phyloP scores from a whole-genome alignment of 2,329 filamentous ascomycete genomes.

The Nemania abortiva region DNA sequence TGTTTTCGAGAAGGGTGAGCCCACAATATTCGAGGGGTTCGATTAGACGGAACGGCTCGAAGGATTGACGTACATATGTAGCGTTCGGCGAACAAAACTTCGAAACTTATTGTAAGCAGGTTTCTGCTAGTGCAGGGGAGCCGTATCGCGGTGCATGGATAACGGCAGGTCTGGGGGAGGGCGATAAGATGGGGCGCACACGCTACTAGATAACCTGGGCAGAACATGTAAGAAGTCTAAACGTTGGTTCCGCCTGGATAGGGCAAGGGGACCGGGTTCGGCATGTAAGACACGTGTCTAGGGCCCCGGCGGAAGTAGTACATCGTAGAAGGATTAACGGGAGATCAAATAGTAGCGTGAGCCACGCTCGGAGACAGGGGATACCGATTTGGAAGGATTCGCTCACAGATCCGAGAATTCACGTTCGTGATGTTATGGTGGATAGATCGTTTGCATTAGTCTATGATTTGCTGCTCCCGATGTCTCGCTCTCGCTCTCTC shows the following conservation, averaged over 20 bases:
- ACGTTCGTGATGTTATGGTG: slow-evolving; percentile 3
- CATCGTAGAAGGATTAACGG: slow-evolving; percentile 6
- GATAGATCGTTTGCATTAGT: slow-evolving; percentile 32
- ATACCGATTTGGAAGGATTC: slow-evolving; percentile 26
- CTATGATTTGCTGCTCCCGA: slow-evolving; percentile 21
- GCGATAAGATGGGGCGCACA: slow-evolving; percentile 25
- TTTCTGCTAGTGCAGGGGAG: slow-evolving; percentile 28
- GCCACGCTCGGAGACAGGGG: slow-evolving; percentile 26
- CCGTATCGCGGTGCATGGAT: slow-evolving; percentile 5
- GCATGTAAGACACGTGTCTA: slow-evolving; percentile 36
- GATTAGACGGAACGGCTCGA: slow-evolving; percentile 29
- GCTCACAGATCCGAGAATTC: slow-evolving; percentile 20
- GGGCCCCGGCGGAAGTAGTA: slow-evolving; percentile 3
- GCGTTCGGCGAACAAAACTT: slow-evolving; percentile 20
- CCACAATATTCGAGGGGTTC: slow-evolving; percentile 17
- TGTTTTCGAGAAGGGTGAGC: slow-evolving; percentile 29
- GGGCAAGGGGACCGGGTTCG: slow-evolving; percentile 25
- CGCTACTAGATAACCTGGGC: slow-evolving; percentile 5
- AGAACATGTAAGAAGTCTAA: slow-evolving; percentile 29
- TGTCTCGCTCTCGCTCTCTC: slow-evolving; percentile 6
- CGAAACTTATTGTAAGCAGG: slow-evolving; percentile 28
- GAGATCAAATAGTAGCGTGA: slow-evolving; percentile 29
- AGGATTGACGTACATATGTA: slow-evolving; percentile 34
- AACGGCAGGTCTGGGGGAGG: slow-evolving; percentile 28
- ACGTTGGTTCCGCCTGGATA: slow-evolving; percentile 15